Evolutionary conservation across 345 rosid species (phyloP), one percentile per base, ranked within the genome.

Genomic region (Gossypium stocksii): DNA sequence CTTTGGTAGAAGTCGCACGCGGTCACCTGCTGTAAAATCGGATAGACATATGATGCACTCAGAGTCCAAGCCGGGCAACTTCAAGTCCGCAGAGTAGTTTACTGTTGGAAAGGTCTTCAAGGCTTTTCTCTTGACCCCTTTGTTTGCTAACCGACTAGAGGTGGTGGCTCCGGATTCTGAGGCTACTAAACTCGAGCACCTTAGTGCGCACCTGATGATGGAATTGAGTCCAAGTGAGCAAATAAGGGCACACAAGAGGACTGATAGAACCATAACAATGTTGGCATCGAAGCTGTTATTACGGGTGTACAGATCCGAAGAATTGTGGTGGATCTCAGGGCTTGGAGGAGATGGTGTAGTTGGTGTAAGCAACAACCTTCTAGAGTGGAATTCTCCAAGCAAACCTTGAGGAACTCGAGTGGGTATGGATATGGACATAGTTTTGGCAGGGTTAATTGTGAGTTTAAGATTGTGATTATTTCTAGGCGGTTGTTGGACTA

Each of bases 1-100:
- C 79, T 87, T 88, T 0, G 97, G 95, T 52, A 94, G 83, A 45
- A 92, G 87, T 77, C 93, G 83, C 49, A 94, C 78, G 46, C 77
- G 85, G 12, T 94, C 98, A 4, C 93, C 92, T 0, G 79, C 45
- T 7, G 51, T 44, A 71, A 85, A 92, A 76, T 94, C 97, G 1
- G 88, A 81, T 34, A 94, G 83, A 77, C 98, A 94, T 70, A 94
- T 94, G 46, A 84, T 86, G 56, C 98, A 92, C 78, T 92, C 95
- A 0, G 88, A 81, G 79, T 79, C 87, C 44, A 83, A 59, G 46
- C 91, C 86, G 15, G 91, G 89, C 2, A 89, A 77, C 15, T 83
- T 84, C 76, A 86, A 71, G 25, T 85, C 89, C 6, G 86, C 19
- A 20, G 88, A 81, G 85, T 87, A 94, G 64, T 71, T 88, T 58